A percentile compares a stretch with the other conserved stretches of the same genome.
These are phyloP conservation scores for Penicillium sp. DNA, from an alignment of 2,329 filamentous ascomycete species.

Conservation along the genomic window DNA sequence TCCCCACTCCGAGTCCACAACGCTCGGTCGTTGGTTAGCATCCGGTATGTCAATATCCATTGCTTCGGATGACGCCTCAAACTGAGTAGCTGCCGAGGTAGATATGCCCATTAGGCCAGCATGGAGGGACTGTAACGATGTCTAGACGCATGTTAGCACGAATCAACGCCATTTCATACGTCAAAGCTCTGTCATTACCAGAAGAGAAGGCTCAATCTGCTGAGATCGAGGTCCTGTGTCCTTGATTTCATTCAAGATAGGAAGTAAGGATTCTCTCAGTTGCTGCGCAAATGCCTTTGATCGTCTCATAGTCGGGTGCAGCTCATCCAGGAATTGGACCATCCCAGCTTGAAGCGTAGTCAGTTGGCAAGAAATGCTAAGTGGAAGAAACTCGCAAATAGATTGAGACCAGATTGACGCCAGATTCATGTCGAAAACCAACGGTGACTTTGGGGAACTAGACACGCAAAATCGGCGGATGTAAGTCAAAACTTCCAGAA, in stretches of 20 bases:
- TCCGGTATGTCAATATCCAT: background rate
- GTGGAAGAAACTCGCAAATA: constrained; percentile 27
- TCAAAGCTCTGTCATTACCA: constrained; percentile 22
- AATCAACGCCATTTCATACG: background rate
- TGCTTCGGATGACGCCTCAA: background rate
- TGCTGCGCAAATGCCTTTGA: constrained; percentile 18
- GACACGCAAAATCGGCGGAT: constrained; percentile 21
- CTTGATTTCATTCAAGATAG: constrained; percentile 22
- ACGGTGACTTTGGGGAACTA: constrained; percentile 15
- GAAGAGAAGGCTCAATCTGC: constrained; percentile 27
- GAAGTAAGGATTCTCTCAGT: constrained; percentile 25
- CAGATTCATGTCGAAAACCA: constrained; percentile 25
- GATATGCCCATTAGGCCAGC: constrained; percentile 3
- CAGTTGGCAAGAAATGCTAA: constrained; percentile 19
- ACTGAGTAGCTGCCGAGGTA: background rate
- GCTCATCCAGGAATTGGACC: constrained; percentile 26
- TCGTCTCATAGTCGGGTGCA: constrained; percentile 16
- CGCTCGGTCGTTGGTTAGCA: constrained; percentile 7
- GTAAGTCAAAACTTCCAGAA: constrained; percentile 25
- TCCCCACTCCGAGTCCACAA: constrained; percentile 6
- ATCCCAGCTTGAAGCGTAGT: constrained; percentile 29
- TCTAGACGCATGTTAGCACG: constrained; percentile 21
- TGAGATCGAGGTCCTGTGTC: constrained; percentile 15
- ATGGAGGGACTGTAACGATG: constrained; percentile 20
- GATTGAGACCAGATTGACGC: constrained; percentile 29